These are phyloP conservation scores for Nicotiana tomentosiformis DNA, from an alignment of 257 asterid species.

Conservation along the genomic window DNA sequence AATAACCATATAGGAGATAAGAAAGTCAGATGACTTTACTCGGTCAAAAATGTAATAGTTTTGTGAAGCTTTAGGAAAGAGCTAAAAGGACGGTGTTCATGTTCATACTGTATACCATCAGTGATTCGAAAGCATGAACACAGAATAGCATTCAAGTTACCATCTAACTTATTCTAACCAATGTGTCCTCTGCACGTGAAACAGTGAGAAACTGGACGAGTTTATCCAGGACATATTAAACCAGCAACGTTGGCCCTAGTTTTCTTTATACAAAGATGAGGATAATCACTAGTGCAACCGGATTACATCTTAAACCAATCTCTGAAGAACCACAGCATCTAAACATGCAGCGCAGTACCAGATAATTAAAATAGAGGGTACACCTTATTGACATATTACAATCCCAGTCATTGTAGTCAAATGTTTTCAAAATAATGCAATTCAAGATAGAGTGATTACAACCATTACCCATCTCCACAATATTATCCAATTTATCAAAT, in stretches of 20 bases:
- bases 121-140: not conserved
- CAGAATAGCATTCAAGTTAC: not conserved
- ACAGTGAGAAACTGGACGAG: not conserved
- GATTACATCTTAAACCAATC: not conserved
- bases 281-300: not conserved
- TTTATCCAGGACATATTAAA: not conserved
- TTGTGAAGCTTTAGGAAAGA: not conserved
- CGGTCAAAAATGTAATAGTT: not conserved
- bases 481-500: not conserved
- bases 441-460: not conserved
- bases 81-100: not conserved
- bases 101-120: not conserved
- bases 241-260: not conserved
- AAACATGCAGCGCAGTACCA: not conserved
- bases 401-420: not conserved
- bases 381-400: not conserved
- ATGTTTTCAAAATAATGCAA: not conserved
- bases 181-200: not conserved
- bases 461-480: not conserved
- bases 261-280: not conserved
- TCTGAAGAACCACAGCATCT: not conserved
- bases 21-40: not conserved
- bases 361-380: not conserved
- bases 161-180: not conserved
- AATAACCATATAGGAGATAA: not conserved